Conservation (phyloP, 2,329 filamentous ascomycete genomes). For the Alternaria sp. region DNA sequence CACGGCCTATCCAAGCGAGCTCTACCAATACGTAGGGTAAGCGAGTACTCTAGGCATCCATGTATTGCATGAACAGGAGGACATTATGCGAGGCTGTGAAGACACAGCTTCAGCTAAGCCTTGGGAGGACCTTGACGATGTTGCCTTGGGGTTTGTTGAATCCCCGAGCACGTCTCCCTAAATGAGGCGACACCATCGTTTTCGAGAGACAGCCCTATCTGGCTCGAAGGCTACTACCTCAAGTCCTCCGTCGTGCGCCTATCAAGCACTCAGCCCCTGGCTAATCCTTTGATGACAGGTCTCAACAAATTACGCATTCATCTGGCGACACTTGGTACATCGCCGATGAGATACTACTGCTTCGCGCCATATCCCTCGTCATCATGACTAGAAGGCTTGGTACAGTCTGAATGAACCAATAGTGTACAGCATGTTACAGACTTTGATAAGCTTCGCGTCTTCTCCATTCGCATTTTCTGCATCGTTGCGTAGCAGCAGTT, state of each 20-base stretch:
- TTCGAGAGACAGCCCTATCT: background rate
- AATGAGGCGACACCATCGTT: background rate
- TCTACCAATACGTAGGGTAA: background rate
- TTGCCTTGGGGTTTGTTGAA: background rate
- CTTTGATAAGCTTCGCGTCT: background rate
- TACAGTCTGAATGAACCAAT: background rate
- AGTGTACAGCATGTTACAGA: background rate
- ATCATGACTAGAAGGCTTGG: background rate
- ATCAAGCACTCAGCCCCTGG: background rate
- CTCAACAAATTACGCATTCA: background rate
- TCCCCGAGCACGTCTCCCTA: background rate
- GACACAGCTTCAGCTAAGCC: background rate
- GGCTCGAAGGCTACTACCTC: background rate
- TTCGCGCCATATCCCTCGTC: background rate
- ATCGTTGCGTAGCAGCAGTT: background rate
- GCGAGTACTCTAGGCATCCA: slow-evolving; percentile 1
- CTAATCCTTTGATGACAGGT: background rate
- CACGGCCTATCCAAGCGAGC: background rate
- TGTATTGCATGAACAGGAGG: background rate
- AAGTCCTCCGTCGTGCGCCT: background rate
- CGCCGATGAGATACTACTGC: background rate
- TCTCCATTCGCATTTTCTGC: background rate
- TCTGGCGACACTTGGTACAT: background rate
- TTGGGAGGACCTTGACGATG: background rate
- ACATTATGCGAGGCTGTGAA: background rate